Evolutionary conservation across 1,284 basidiomycete species (phyloP), one percentile per base, ranked within the genome.

Genomic region (Grifola frondosa): DNA sequence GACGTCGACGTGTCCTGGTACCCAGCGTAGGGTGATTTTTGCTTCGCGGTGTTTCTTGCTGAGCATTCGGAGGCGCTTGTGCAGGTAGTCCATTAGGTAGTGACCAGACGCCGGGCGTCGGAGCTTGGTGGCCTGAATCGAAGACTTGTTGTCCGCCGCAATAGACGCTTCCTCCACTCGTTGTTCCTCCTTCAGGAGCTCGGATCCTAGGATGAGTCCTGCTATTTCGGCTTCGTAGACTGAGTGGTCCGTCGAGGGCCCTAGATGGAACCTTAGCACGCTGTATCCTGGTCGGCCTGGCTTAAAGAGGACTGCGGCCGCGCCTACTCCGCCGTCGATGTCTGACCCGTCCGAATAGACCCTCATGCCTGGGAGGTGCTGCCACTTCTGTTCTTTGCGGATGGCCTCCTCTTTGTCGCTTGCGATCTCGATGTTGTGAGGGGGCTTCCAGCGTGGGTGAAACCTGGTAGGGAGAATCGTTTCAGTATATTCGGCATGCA

Each of bases 261-360:
- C 40, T 6, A 42, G 40, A 31, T 42, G 26, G 15, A 29, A 17
- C 5, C 22, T 11, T 9, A 42, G 23, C 2, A 11, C 1, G 13
- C 15, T 9, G 7, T 20, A 24, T 6, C n/a, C 8, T 16, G 22
- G 6, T 25, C 23, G 5, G 4, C 33, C 15, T 15, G 4, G 7
- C 20, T 24, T 13, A 34, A n/a, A 37, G 28, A 42, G 26, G 10
- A 42, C 19, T 2, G 30, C 40, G 4, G 44, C 20, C 44, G 46
- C 2, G 1, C 48, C 44, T 1, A 50, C 44, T 10, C 48, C 44
- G 1, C 37, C 44, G 9, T 49, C 37, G 9, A 46, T 17, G 20
- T 45, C 44, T 1, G 53, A 58, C 9, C 54, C 54, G 38, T 57
- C 57, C 1, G 54, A 35, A 33, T 53, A 57, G 4, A 57, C 31